A percentile compares a stretch with the other conserved stretches of the same genome.
These are phyloP conservation scores for Hyphopichia homilentoma DNA, from an alignment of 805 yeast genomes.

Conservation along the genomic window DNA sequence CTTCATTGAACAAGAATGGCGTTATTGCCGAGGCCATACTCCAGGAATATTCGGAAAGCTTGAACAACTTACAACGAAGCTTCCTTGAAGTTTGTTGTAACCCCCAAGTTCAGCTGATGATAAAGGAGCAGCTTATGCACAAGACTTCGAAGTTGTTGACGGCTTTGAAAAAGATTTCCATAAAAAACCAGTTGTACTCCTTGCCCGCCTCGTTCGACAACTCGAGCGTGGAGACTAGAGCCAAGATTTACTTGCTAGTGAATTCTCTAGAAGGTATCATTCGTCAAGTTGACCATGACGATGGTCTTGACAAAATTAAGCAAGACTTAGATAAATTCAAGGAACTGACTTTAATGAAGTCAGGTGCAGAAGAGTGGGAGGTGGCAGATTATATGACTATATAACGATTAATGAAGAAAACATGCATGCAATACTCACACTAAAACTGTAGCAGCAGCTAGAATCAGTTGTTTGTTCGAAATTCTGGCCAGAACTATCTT, in stretches of 20 bases:
- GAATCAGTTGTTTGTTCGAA: no score
- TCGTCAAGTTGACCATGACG: constrained; percentile 1
- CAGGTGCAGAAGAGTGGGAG: not conserved
- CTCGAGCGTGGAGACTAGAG: constrained; percentile 6
- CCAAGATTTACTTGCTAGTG: constrained; percentile 12
- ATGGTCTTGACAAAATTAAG: not conserved
- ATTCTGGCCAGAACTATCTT: no score
- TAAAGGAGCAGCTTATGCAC: constrained; percentile 10
- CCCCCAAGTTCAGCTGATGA: constrained; percentile 10
- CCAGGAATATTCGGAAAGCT: constrained; percentile 8
- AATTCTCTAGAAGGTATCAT: constrained; percentile 11
- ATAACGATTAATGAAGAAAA: no score
- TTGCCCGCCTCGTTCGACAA: constrained; percentile 8
- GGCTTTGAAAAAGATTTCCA: constrained; percentile 27
- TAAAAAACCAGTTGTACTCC: constrained; percentile 24
- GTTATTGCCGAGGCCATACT: constrained; percentile 13
- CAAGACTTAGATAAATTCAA: not conserved
- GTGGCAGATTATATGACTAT: no score
- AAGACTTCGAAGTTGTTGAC: constrained; percentile 20
- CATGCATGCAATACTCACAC: no score
- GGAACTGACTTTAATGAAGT: constrained; percentile 1
- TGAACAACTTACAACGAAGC: constrained; percentile 20
- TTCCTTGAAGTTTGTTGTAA: constrained; percentile 21
- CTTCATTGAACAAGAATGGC: constrained; percentile 15
- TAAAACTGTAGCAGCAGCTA: no score